Evolutionary conservation across 352 stramenopile species (phyloP).

Genomic region (Phytopythium ostracodes): DNA sequence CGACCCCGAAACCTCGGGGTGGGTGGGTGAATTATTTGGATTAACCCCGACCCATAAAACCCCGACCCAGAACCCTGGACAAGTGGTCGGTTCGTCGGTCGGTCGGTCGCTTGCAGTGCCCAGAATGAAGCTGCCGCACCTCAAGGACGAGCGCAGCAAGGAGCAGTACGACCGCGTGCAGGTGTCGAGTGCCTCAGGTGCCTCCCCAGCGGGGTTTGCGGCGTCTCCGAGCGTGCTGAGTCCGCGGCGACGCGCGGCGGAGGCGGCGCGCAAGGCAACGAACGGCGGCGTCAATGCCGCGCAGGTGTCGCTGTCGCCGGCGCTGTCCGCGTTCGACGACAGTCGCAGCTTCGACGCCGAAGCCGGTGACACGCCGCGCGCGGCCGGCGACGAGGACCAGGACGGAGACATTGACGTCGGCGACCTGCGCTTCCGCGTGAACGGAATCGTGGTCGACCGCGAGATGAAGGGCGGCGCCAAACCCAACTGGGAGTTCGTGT

Average conservation of each 20-base stretch:
- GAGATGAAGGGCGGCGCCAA: slow-evolving; percentile 68
- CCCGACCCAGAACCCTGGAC: too few relatives aligned
- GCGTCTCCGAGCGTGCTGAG: not conserved
- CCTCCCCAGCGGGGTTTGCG: not conserved
- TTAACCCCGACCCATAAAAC: too few relatives aligned
- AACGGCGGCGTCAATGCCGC: not conserved
- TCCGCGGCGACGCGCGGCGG: slow-evolving; percentile 5
- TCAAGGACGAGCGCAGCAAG: slow-evolving; percentile 8
- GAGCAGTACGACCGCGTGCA: slow-evolving; percentile 7
- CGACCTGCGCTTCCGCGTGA: slow-evolving; percentile 65
- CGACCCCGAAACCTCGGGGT: too few relatives aligned
- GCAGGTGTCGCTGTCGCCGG: slow-evolving; percentile 3
- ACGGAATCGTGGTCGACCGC: slow-evolving; percentile 66
- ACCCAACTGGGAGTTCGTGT: slow-evolving; percentile 59
- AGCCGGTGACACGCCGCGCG: slow-evolving; percentile 3
- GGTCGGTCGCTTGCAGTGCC: too few relatives aligned
- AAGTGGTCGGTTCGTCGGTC: too few relatives aligned
- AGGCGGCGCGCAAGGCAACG: slow-evolving; percentile 8
- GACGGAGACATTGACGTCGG: slow-evolving; percentile 7
- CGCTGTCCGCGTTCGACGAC: slow-evolving; percentile 4
- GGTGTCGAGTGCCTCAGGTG: slow-evolving; percentile 1
- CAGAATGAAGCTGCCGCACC: slow-evolving; percentile 6
- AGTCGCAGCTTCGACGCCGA: slow-evolving; percentile 8
- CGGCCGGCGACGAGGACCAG: not conserved
- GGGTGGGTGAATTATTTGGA: too few relatives aligned